Evolutionary conservation across 306 rosid genomes (phyloP), one percentile per base, ranked within the genome.

Genomic region (Cyamopsis tetragonoloba): DNA sequence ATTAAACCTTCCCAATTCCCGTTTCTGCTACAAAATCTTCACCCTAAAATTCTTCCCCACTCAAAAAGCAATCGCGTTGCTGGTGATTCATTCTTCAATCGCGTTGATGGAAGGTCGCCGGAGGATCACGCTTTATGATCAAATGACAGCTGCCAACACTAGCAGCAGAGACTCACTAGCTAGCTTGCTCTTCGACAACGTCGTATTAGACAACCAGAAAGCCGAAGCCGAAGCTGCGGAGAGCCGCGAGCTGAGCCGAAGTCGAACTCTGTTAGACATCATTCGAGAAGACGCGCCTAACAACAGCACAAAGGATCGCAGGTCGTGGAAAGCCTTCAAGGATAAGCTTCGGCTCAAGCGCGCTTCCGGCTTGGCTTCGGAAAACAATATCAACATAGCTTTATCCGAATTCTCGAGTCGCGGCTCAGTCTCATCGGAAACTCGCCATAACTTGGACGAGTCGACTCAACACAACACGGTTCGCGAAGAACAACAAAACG

Each of bases 71-170:
- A n/a, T n/a, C n/a, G n/a, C n/a, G n/a, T n/a, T n/a, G n/a, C n/a
- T n/a, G n/a, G n/a, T n/a, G n/a, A n/a, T n/a, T n/a, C n/a, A n/a
- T n/a, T n/a, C n/a, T n/a, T n/a, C n/a, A n/a, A n/a, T n/a, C n/a
- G n/a, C n/a, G n/a, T n/a, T n/a, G n/a, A 82, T 82, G 88, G 91
- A 85, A 76, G 76, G 80, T 70, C 89, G 85, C 76, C 87, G 81
- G 84, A 85, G 95, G 61, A 4, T 83, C 7, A 88, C 97, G 39
- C 90, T 93, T 20, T 84, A 62, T 15, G 97, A 93, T 19, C 97
- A 86, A 81, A 86, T 93, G 91, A 79, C 83, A 13, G 87, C 91
- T 6, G 22, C 76, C 53, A 4, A 60, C 77, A 54, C 75, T 20
- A 81, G 78, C 83, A 57, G 85, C 55, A 47, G 90, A 30, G 76